Conservation (phyloP, 108 stramenopile genomes). For the Skeletonema grethae region DNA sequence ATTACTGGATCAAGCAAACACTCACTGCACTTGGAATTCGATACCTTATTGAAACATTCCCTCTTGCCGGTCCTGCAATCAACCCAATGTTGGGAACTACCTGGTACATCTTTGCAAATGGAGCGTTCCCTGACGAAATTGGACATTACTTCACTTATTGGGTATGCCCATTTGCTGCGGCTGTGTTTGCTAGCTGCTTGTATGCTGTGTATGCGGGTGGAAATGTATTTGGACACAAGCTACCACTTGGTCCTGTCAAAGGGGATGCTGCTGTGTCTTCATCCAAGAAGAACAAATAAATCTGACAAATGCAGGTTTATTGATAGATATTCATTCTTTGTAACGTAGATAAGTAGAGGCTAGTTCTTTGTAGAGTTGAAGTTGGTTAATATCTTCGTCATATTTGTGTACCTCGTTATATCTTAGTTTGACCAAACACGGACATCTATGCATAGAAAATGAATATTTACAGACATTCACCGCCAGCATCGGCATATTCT, state of each 20-base stretch:
- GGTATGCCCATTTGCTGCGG: constrained; percentile 68
- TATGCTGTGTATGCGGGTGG: constrained; percentile 83
- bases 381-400: not conserved
- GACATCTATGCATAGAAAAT: not conserved
- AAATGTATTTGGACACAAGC: constrained; percentile 64
- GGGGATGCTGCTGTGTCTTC: constrained; percentile 18
- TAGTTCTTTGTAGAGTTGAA: not conserved
- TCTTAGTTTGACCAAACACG: not conserved
- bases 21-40: constrained; percentile 87
- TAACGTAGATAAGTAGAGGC: not conserved
- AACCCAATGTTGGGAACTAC: constrained; percentile 91
- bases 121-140: constrained; percentile 56
- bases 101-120: constrained; percentile 75
- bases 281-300: constrained; percentile 59
- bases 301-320: not conserved
- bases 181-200: constrained; percentile 63
- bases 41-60: constrained; percentile 83
- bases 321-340: constrained; percentile 7
- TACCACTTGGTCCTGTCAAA: constrained; percentile 82
- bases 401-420: not conserved
- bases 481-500: constrained; percentile 35
- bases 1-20: constrained; percentile 88
- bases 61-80: constrained; percentile 85
- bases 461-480: constrained; percentile 10
- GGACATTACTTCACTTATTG: constrained; percentile 88